Evolutionary conservation across 805 yeast genomes (phyloP).

Genomic region (Yamadazyma sp.): DNA sequence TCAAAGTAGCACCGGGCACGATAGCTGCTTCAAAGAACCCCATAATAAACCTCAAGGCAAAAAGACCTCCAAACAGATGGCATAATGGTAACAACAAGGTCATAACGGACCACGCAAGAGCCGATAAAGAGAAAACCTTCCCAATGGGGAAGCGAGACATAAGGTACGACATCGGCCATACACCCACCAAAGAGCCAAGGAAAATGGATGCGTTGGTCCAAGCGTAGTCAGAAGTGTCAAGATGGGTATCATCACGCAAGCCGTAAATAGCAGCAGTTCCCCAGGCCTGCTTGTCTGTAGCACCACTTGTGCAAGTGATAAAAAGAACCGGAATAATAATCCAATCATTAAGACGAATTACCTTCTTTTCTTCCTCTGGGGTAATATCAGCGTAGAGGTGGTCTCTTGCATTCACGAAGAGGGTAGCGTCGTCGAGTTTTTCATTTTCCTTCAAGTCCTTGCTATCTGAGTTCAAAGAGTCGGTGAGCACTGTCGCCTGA

Average conservation of each 20-base stretch:
- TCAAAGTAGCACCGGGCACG: constrained; percentile 21
- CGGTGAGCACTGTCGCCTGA: no score
- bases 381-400: constrained; percentile 16
- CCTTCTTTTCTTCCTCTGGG: constrained; percentile 15
- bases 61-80: constrained; percentile 16
- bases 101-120: constrained; percentile 18
- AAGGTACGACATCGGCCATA: constrained; percentile 20
- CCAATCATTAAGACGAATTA: constrained; percentile 17
- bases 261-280: constrained; percentile 23
- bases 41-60: constrained; percentile 20
- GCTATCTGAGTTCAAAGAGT: no score
- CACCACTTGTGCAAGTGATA: constrained; percentile 20
- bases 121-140: constrained; percentile 22
- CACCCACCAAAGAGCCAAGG: constrained; percentile 20
- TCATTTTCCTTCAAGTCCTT: no score
- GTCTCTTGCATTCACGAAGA: constrained; percentile 16
- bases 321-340: constrained; percentile 18
- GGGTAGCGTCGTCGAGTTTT: constrained; percentile 17
- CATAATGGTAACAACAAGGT: constrained; percentile 18
- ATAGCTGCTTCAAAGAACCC: constrained; percentile 31
- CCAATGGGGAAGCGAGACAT: constrained; percentile 23
- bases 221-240: constrained; percentile 17
- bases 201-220: constrained; percentile 21
- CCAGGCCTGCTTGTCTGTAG: constrained; percentile 20
- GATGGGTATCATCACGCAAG: constrained; percentile 14